A percentile compares a stretch with the other conserved stretches of the same genome.
phyloP scores from a whole-genome alignment of 192 early-diverging fungal genomes.

The Backusella tarrabulga region DNA sequence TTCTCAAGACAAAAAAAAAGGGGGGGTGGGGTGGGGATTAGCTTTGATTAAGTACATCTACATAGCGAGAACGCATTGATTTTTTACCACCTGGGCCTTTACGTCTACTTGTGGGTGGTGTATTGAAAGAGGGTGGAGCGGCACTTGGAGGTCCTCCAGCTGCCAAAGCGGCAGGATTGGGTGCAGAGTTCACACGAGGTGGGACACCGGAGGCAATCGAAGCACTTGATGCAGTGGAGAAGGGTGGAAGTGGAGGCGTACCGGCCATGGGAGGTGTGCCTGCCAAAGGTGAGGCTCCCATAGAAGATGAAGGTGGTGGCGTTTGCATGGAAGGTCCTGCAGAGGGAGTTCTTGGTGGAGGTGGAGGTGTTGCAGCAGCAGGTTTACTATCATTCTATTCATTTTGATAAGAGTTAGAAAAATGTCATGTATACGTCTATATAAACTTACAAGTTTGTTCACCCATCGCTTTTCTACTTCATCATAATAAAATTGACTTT shows the following conservation, averaged over 20 bases:
- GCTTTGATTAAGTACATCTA: slow-evolving; percentile 47
- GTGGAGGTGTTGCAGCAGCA: slow-evolving; percentile 20
- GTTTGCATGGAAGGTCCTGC: neutral
- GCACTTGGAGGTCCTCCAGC: neutral
- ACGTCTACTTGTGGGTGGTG: slow-evolving; percentile 25
- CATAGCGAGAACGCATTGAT: slow-evolving; percentile 44
- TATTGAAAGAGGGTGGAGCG: slow-evolving; percentile 7
- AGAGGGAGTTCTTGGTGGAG: slow-evolving; percentile 26
- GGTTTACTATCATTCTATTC: slow-evolving; percentile 26
- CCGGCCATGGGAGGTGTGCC: slow-evolving; percentile 23
- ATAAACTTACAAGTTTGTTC: slow-evolving; percentile 58
- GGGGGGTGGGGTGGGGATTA: neutral
- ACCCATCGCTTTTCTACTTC: slow-evolving; percentile 86
- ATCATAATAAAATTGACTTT: slow-evolving; percentile 86
- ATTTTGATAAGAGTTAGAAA: neutral
- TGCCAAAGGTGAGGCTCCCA: slow-evolving; percentile 4
- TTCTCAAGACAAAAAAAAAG: neutral
- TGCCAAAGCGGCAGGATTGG: slow-evolving; percentile 12
- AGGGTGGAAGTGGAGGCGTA: neutral
- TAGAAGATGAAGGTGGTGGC: neutral
- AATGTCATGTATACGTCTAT: neutral
- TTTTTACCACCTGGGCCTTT: slow-evolving; percentile 32
- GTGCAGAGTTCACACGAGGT: slow-evolving; percentile 13
- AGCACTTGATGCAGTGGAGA: neutral
- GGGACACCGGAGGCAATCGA: neutral